These are phyloP conservation scores for Thozetella sp. DNA, from an alignment of 495 filamentous ascomycete genomes.

Conservation along the genomic window DNA sequence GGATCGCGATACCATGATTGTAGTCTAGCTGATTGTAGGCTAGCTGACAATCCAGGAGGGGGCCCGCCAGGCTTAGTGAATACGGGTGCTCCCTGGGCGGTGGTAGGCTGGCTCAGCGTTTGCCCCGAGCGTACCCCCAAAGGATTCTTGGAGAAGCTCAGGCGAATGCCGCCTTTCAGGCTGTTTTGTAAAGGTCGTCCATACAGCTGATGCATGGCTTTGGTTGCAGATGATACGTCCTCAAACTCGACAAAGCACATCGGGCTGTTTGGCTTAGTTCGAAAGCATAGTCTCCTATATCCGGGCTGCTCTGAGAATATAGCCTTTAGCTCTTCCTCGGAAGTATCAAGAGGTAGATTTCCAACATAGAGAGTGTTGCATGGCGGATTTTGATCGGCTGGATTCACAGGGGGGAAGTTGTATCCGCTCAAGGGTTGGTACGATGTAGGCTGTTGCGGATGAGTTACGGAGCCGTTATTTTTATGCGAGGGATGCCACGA, in stretches of 20 bases:
- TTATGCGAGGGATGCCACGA: conserved; percentile 76
- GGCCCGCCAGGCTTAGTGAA: no score
- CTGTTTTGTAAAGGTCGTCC: conserved; percentile 88
- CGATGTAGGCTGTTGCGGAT: conserved; percentile 58
- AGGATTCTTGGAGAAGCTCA: conserved; percentile 98
- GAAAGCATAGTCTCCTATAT: conserved; percentile 96
- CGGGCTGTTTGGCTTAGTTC: conserved; percentile 97
- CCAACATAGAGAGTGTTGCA: conserved; percentile 99
- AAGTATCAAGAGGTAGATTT: conserved; percentile 91
- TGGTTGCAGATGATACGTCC: conserved; percentile 90
- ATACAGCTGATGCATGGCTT: conserved; percentile 91
- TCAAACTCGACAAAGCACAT: conserved; percentile 99
- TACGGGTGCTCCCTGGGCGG: no score
- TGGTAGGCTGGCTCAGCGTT: conserved; percentile 37
- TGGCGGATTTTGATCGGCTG: conserved; percentile 95
- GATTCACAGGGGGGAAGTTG: conserved; percentile 87
- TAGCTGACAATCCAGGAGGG: no score
- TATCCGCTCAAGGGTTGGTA: conserved; percentile 60
- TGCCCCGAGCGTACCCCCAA: conserved; percentile 87
- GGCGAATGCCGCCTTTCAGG: conserved; percentile 93
- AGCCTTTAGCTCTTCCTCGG: conserved; percentile 93
- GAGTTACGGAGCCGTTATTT: conserved; percentile 54
- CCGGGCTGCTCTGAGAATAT: conserved; percentile 94
- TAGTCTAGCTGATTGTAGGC: no score
- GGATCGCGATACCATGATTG: no score